Evolutionary conservation across 2,329 filamentous ascomycete species (phyloP).

Genomic region (Phialophora tarda): DNA sequence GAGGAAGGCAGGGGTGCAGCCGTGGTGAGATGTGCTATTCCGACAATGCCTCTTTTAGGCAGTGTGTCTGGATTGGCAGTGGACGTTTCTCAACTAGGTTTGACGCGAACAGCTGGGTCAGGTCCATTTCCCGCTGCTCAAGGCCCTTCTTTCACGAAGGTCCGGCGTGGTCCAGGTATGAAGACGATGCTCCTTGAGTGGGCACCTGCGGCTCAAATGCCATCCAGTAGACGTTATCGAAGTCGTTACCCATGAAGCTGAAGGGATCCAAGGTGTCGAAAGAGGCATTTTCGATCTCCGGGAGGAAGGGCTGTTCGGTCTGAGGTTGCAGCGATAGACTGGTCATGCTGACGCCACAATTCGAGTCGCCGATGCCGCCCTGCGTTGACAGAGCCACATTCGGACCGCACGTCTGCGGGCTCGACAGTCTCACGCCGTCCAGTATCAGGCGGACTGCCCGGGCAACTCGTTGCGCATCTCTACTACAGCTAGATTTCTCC

Average conservation of each 20-base stretch:
- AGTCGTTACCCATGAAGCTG: conserved; percentile 35
- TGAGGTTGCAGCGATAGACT: conserved; percentile 14
- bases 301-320: conserved; percentile 1
- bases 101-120: background rate
- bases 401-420: background rate
- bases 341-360: background rate
- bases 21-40: conserved; percentile 18
- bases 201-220: conserved; percentile 24
- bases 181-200: background rate
- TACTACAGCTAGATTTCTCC: conserved; percentile 33
- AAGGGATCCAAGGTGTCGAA: conserved; percentile 37
- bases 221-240: conserved; percentile 39
- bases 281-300: conserved; percentile 19
- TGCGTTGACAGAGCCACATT: background rate
- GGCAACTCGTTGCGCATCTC: conserved; percentile 35
- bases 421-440: conserved; percentile 15
- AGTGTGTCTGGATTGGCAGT: background rate
- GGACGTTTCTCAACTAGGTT: background rate
- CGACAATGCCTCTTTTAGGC: background rate
- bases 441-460: conserved; percentile 35
- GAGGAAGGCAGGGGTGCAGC: conserved; percentile 40
- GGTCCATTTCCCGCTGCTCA: too few relatives aligned
- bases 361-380: background rate
- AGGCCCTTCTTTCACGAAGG: background rate
- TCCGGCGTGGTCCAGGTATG: background rate